Base-by-base conservation (phyloP, 306 rosid genomes). In the Corylus americana region DNA sequence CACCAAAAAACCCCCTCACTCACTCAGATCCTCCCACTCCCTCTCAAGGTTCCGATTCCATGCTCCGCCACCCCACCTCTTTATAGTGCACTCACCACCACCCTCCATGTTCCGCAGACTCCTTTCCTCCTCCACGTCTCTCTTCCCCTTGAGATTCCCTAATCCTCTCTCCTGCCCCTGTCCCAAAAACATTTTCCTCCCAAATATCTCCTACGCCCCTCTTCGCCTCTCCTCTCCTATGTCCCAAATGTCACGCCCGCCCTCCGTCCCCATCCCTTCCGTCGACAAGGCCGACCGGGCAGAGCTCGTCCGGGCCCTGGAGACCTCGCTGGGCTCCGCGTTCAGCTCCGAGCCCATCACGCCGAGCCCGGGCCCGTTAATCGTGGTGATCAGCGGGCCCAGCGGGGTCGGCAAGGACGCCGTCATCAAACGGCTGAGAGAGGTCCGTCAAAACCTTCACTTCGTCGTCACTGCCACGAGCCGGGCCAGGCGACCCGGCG, bases 381-480 rank as follows among this genome's bases (percentile, higher is more conserved):
- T 95, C 73, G 53, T 95, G 67, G 96, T 95, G 14, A 92, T 95
- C 51, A 85, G 94, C 69, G 99, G 99, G 5, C 97, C 99, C 8
- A 93, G 98, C 73, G 99, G 99, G 7, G 99, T 93, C 59, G 99
- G 99, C 57, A 95, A 95, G 73, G 98, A 93, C 85, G 91, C 99
- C 10, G 79, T 91, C 35, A 93, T 95, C 47, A 78, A 79, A 9
- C 82, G 84, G 69, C 89, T 95, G 75, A 87, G 89, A 74, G 79
- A 88, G 4, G 73, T 81, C 68, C 88, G 97, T 18, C 82, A 80
- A 11, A 77, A 76, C 54, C 84, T 95, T 22, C 99, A 90, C 69
- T 95, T 93, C 64, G 98, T 95, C 25, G 90, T 95, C 17, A 95
- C 99, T 1, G 96, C 92, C 53, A 95, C 99, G 18, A 88, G 81